Evolutionary conservation across 1,284 basidiomycete genomes (phyloP).

Genomic region (Coniophora puteana): DNA sequence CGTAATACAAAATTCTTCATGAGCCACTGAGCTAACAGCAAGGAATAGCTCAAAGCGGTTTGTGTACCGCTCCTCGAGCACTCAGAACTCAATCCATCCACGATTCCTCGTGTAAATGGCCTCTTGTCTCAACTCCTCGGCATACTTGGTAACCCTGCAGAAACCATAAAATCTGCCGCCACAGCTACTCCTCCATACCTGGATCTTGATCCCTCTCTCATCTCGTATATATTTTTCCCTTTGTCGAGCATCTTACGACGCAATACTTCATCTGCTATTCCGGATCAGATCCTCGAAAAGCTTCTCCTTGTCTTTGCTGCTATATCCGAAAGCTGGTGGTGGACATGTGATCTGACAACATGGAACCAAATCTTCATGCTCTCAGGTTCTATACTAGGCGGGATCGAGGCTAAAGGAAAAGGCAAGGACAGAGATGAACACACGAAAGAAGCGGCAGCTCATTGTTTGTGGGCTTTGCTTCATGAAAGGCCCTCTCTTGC

Average conservation of each 20-base stretch:
- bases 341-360: slow-evolving; percentile 56
- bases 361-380: slow-evolving; percentile 88
- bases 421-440: slow-evolving; percentile 68
- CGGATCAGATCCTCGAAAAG: slow-evolving; percentile 77
- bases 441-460: slow-evolving; percentile 64
- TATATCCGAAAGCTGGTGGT: slow-evolving; percentile 78
- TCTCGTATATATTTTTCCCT: slow-evolving; percentile 86
- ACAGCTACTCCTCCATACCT: too few relatives aligned
- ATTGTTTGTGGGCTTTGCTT: slow-evolving; percentile 55
- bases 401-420: slow-evolving; percentile 57
- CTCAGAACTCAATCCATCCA: slow-evolving; percentile 52
- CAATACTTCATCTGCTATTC: slow-evolving; percentile 61
- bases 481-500: slow-evolving; percentile 44
- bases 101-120: slow-evolving; percentile 44
- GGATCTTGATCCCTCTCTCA: slow-evolving; percentile 62
- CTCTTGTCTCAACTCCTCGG: slow-evolving; percentile 43
- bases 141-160: slow-evolving; percentile 43
- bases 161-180: slow-evolving; percentile 29
- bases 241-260: slow-evolving; percentile 78
- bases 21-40: not conserved
- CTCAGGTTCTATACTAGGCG: slow-evolving; percentile 64
- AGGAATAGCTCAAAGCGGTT: slow-evolving; percentile 62
- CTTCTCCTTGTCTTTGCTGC: slow-evolving; percentile 59
- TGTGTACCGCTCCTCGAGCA: slow-evolving; percentile 78
- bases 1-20: slow-evolving; percentile 5